Conservation (phyloP, 2,329 filamentous ascomycete genomes). For the Ophiostoma pallidulum region DNA sequence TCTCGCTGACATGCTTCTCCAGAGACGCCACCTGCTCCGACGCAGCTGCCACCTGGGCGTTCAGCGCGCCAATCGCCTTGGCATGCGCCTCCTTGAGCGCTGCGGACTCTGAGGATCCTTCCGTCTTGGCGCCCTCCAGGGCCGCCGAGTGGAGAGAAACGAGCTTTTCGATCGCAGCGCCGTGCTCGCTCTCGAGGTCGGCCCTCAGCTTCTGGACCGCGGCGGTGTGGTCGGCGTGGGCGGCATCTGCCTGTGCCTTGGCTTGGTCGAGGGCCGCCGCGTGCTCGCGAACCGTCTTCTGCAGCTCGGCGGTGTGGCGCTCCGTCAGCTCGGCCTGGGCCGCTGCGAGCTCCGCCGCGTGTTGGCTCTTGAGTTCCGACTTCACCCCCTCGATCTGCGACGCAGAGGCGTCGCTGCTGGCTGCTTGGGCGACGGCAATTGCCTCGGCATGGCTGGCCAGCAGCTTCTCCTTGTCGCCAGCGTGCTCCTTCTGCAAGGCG, state of each 20-base stretch:
- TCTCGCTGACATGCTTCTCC: conserved; percentile 26
- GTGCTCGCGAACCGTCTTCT: conserved; percentile 23
- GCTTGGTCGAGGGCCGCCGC: conserved; percentile 26
- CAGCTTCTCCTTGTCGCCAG: conserved; percentile 29
- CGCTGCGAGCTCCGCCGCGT: conserved; percentile 37
- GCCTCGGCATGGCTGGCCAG: conserved; percentile 25
- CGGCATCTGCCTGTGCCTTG: conserved; percentile 24
- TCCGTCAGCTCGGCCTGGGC: conserved; percentile 27
- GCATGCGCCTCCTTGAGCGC: conserved; percentile 25
- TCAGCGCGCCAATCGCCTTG: conserved; percentile 33
- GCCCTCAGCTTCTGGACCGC: conserved; percentile 33
- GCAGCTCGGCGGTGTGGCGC: conserved; percentile 7
- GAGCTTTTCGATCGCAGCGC: conserved; percentile 37
- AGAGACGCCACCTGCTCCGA: conserved; percentile 34
- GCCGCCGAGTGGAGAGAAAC: conserved; percentile 35
- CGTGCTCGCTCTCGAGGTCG: conserved; percentile 27
- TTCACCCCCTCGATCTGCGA: conserved; percentile 30
- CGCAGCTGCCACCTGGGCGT: conserved; percentile 23
- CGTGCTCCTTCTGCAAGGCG: conserved; percentile 32
- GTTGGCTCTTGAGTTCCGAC: conserved; percentile 31
- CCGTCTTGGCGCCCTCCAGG: conserved; percentile 35
- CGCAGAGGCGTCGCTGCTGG: conserved; percentile 19
- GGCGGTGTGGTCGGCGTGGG: conserved; percentile 23
- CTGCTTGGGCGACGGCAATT: conserved; percentile 20
- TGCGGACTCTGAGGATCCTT: conserved; percentile 32